A percentile compares a stretch with the other conserved stretches of the same genome.
Conservation (phyloP, 2,329 filamentous ascomycete genomes). For the Myriangium duriaei region DNA sequence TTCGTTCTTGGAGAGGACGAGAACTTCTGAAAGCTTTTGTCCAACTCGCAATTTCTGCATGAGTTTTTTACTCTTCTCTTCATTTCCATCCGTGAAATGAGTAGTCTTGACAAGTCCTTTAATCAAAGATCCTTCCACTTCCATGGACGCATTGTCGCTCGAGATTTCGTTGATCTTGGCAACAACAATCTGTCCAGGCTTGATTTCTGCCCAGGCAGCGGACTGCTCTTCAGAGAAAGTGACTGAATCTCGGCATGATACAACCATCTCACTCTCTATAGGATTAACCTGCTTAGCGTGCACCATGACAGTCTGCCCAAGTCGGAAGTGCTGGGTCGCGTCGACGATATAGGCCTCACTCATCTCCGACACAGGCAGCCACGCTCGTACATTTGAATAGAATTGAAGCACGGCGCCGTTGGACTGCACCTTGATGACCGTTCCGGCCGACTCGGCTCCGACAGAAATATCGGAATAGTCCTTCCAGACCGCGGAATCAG, state of each 20-base stretch:
- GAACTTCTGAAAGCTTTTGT: constrained; percentile 67
- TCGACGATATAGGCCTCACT: constrained; percentile 92
- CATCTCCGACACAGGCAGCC: constrained; percentile 91
- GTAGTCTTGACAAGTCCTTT: constrained; percentile 65
- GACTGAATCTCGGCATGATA: constrained; percentile 85
- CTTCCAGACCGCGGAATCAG: constrained; percentile 66
- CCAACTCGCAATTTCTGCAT: constrained; percentile 75
- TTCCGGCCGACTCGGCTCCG: constrained; percentile 72
- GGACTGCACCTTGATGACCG: constrained; percentile 66
- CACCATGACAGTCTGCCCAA: constrained; percentile 83
- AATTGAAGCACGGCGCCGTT: constrained; percentile 86
- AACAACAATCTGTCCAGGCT: constrained; percentile 60
- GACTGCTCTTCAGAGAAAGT: constrained; percentile 67
- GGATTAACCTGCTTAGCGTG: constrained; percentile 72
- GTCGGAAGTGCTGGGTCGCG: constrained; percentile 75
- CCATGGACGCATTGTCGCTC: constrained; percentile 44
- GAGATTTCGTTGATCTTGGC: constrained; percentile 49
- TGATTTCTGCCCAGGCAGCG: constrained; percentile 57
- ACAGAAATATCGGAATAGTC: constrained; percentile 61
- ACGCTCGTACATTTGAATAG: constrained; percentile 71
- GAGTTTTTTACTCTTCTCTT: constrained; percentile 62
- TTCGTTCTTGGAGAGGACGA: constrained; percentile 76
- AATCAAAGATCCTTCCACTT: constrained; percentile 59
- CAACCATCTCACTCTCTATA: constrained; percentile 58
- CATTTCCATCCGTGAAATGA: constrained; percentile 76